These are phyloP conservation scores for Neofusicoccum sp. DNA, from an alignment of 2,329 filamentous ascomycete species.

Conservation along the genomic window DNA sequence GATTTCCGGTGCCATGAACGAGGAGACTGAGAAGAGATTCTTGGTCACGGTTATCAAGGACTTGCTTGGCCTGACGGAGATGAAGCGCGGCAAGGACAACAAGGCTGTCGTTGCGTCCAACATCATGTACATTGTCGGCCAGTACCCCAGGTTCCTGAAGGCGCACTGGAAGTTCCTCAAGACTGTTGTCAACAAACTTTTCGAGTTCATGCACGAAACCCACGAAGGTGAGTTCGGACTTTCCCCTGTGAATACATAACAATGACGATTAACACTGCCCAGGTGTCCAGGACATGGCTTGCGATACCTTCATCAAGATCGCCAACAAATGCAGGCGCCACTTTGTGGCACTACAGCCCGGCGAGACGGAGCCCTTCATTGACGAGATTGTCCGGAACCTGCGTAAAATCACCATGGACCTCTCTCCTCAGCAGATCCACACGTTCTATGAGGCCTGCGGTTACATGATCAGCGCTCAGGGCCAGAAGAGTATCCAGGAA, in stretches of 20 bases:
- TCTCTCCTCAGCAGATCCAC: conserved; percentile 95
- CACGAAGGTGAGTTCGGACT: conserved; percentile 70
- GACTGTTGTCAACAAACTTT: conserved; percentile 98
- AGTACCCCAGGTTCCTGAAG: conserved; percentile 97
- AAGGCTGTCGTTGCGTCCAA: conserved; percentile 98
- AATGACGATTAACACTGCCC: background rate
- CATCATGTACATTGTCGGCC: conserved; percentile 99
- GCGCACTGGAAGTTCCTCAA: conserved; percentile 99
- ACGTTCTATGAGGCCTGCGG: conserved; percentile 99
- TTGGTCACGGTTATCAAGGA: conserved; percentile 99
- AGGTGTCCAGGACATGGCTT: conserved; percentile 99
- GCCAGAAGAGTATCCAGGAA: conserved; percentile 91
- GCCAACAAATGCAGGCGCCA: conserved; percentile 96
- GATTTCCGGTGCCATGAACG: conserved; percentile 98
- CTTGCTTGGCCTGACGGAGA: conserved; percentile 90
- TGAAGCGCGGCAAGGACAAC: conserved; percentile 99
- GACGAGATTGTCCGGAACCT: conserved; percentile 97
- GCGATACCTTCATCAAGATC: conserved; percentile 99
- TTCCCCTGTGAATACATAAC: background rate
- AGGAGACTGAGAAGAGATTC: conserved; percentile 98
- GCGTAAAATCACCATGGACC: conserved; percentile 90
- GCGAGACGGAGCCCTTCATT: conserved; percentile 93
- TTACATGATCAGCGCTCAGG: conserved; percentile 98
- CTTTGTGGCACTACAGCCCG: conserved; percentile 93
- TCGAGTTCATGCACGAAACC: conserved; percentile 99